Evolutionary conservation across 2,329 filamentous ascomycete species (phyloP).

Genomic region (Penicillium crustosum): DNA sequence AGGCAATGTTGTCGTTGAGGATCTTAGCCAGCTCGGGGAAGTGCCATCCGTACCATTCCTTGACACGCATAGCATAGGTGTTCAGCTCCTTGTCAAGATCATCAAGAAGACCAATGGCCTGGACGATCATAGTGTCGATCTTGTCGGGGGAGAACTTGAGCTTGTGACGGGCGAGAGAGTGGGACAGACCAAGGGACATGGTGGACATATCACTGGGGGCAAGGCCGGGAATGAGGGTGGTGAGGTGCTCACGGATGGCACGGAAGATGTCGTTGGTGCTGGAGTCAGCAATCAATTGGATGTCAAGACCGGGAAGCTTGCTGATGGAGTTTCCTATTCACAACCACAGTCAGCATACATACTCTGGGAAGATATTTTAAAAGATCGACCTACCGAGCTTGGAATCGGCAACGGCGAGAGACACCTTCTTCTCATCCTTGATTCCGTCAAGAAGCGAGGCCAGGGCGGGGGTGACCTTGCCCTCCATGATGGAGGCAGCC

Average conservation of each 20-base stretch:
- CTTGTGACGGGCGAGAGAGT: slow-evolving; percentile 95
- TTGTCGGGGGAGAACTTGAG: slow-evolving; percentile 98
- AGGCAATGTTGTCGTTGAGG: slow-evolving; percentile 94
- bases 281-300: slow-evolving; percentile 79
- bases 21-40: slow-evolving; percentile 98
- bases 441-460: slow-evolving; percentile 78
- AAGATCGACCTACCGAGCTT: slow-evolving; percentile 65
- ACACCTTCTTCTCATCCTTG: slow-evolving; percentile 97
- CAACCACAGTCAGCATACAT: slow-evolving; percentile 16
- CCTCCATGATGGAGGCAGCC: slow-evolving; percentile 82
- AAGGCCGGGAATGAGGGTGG: slow-evolving; percentile 86
- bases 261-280: slow-evolving; percentile 86
- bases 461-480: slow-evolving; percentile 89
- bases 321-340: slow-evolving; percentile 73
- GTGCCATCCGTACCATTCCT: slow-evolving; percentile 99
- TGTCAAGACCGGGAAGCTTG: slow-evolving; percentile 83
- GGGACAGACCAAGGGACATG: slow-evolving; percentile 93
- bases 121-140: slow-evolving; percentile 99
- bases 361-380: not conserved
- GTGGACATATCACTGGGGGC: slow-evolving; percentile 82
- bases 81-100: slow-evolving; percentile 99
- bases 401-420: slow-evolving; percentile 87
- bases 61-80: slow-evolving; percentile 97
- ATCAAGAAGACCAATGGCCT: slow-evolving; percentile 89
- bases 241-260: slow-evolving; percentile 86